These are phyloP conservation scores for Coleophoma cylindrospora DNA, from an alignment of 2,329 filamentous ascomycete genomes.

Conservation along the genomic window DNA sequence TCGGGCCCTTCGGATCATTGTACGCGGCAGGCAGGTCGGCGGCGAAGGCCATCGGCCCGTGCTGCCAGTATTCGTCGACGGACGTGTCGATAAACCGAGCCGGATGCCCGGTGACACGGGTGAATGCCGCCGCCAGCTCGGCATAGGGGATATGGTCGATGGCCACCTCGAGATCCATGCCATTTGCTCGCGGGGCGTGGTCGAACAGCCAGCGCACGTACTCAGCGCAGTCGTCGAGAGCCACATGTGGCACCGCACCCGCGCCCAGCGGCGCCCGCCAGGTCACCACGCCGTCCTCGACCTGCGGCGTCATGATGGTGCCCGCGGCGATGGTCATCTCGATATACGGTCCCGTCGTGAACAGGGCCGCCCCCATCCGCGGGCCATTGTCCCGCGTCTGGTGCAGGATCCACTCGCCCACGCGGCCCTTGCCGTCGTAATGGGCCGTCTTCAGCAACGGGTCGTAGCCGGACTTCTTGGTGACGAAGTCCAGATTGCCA, in stretches of 20 bases:
- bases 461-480: conserved; percentile 42
- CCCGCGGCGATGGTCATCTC: conserved; percentile 33
- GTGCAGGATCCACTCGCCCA: conserved; percentile 38
- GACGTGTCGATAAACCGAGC: conserved; percentile 33
- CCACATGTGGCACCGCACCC: conserved; percentile 35
- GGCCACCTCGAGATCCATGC: conserved; percentile 38
- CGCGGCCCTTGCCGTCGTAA: conserved; percentile 40
- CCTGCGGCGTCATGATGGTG: conserved; percentile 33
- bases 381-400: conserved; percentile 31
- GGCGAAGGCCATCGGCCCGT: conserved; percentile 5
- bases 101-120: conserved; percentile 34
- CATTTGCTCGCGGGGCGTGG: conserved; percentile 34
- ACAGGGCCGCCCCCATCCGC: conserved; percentile 30
- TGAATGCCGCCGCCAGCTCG: conserved; percentile 36
- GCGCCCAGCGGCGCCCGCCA: conserved; percentile 30
- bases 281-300: conserved; percentile 31
- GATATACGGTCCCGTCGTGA: conserved; percentile 41
- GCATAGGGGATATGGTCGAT: conserved; percentile 35
- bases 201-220: conserved; percentile 46
- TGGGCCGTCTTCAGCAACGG: conserved; percentile 40
- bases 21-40: conserved; percentile 27
- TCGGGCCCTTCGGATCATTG: conserved; percentile 28
- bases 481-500: conserved; percentile 43
- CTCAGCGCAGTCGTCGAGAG: conserved; percentile 40
- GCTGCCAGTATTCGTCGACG: conserved; percentile 29